Percentiles rank a stretch among this genome's conserved stretches.
These are phyloP conservation scores for Diaporthe humulicola DNA, from an alignment of 2,329 filamentous ascomycete species.

Conservation along the genomic window DNA sequence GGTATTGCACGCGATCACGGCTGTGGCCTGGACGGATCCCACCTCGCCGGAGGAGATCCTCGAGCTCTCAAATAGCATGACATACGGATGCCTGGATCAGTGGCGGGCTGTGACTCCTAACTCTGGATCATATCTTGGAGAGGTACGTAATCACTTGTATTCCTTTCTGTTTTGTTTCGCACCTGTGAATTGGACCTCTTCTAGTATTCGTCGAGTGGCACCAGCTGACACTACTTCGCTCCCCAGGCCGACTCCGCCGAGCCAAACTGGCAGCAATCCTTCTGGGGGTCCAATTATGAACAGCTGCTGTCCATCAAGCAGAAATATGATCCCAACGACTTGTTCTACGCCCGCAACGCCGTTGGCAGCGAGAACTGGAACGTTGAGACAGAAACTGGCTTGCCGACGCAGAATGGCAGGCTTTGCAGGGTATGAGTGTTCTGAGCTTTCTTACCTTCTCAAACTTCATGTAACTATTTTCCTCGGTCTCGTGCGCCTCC, in stretches of 20 bases:
- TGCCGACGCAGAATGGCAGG: conserved; percentile 34
- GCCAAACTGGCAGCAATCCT: conserved; percentile 50
- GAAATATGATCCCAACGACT: conserved; percentile 49
- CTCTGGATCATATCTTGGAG: conserved; percentile 51
- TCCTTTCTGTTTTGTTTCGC: no score
- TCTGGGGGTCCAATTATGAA: conserved; percentile 50
- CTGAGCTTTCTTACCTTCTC: neutral
- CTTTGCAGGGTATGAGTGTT: conserved; percentile 15
- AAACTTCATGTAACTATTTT: neutral
- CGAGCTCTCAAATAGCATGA: conserved; percentile 40
- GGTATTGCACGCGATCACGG: conserved; percentile 54
- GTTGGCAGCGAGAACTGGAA: conserved; percentile 46
- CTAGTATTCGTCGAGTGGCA: no score
- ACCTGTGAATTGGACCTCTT: neutral
- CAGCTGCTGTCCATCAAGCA: conserved; percentile 49
- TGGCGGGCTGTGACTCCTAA: conserved; percentile 50
- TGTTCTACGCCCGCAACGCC: conserved; percentile 47
- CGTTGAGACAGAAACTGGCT: conserved; percentile 11
- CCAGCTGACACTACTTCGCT: conserved; percentile 32
- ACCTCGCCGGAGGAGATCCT: conserved; percentile 21
- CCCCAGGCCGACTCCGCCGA: conserved; percentile 55
- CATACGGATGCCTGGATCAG: conserved; percentile 50
- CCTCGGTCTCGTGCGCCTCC: neutral
- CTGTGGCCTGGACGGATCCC: conserved; percentile 19
- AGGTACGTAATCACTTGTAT: neutral